Evolutionary conservation across 169 alveolate genomes (phyloP), one percentile per base, ranked within the genome.

Genomic region (Eimeria falciformis): DNA sequence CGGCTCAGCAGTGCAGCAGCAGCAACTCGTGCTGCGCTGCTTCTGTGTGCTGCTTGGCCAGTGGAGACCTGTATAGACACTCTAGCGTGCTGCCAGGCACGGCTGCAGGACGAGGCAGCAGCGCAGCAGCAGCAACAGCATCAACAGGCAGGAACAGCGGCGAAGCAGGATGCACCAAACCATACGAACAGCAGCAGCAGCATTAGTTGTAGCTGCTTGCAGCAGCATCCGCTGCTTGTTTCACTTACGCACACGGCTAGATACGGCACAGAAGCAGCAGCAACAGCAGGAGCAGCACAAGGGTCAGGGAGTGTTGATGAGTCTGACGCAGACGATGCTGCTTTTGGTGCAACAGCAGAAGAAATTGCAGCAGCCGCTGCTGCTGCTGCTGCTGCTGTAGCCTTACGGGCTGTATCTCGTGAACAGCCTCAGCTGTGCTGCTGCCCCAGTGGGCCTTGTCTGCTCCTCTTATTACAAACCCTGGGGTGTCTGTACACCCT

Each of bases 1-100:
- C 71, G 73, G 4, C 89, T 25, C 5, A 79, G 89, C 89, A 79
- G 73, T 37, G 89, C 89, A 79, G 73, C 89, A 53, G 73, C 75
- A 79, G 89, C 75, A 79, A 79, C 75, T 0, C 89, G 75, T 11
- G 68, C 43, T 58, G 75, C 55, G 12, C 37, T 55, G 89, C 75
- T 50, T 69, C 89, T 55, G 66, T 75, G 66, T 75, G 85, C 85
- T 45, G 65, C 66, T n/a, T 75, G 85, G 85, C 37, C 66, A n/a
- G 85, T 45, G n/a, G 27, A 75, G 43, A 75, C 66, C 9, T 75
- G 85, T 43, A 75, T 75, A 0, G 55, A 75, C 0, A 75, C 85
- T 45, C 21, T 75, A 21, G 85, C 85, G 18, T 37, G 27, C 43
- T 75, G 85, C 43, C 65, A 75, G 85, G 85, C 85, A n/a, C 65